Conservation (phyloP, 768 basidiomycete genomes). For the Infundibulicybe gibba region DNA sequence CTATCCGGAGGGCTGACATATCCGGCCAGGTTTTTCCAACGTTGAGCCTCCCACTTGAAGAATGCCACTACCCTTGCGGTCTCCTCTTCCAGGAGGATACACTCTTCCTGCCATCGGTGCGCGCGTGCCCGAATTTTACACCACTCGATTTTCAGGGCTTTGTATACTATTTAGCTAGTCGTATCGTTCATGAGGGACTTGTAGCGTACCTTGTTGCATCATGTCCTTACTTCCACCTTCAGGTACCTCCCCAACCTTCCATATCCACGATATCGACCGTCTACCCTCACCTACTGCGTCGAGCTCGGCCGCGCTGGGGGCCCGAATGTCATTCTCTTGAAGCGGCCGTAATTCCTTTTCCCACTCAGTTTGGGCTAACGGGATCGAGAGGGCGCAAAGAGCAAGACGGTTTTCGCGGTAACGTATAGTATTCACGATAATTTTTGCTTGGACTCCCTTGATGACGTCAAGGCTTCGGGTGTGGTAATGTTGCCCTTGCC, state of each 20-base stretch:
- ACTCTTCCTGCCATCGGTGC: constrained; percentile 6
- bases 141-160: constrained; percentile 8
- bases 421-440: constrained; percentile 22
- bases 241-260: neutral
- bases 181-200: no score
- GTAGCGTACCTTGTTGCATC: no score
- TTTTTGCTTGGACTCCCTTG: constrained; percentile 11
- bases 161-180: no score
- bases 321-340: neutral
- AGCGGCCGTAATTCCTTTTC: neutral
- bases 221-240: no score
- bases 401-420: constrained; percentile 19
- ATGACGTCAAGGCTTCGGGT: constrained; percentile 15
- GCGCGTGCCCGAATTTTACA: constrained; percentile 1
- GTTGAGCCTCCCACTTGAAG: constrained; percentile 4
- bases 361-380: constrained; percentile 10
- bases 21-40: constrained; percentile 1
- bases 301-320: neutral
- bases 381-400: constrained; percentile 19
- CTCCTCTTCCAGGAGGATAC: constrained; percentile 10
- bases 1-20: neutral
- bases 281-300: neutral
- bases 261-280: neutral
- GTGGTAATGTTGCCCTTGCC: constrained; percentile 16
- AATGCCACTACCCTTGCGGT: constrained; percentile 2